Evolutionary conservation across 352 stramenopile genomes (phyloP), one percentile per base, ranked within the genome.

Genomic region (Thalassiosira exigua): DNA sequence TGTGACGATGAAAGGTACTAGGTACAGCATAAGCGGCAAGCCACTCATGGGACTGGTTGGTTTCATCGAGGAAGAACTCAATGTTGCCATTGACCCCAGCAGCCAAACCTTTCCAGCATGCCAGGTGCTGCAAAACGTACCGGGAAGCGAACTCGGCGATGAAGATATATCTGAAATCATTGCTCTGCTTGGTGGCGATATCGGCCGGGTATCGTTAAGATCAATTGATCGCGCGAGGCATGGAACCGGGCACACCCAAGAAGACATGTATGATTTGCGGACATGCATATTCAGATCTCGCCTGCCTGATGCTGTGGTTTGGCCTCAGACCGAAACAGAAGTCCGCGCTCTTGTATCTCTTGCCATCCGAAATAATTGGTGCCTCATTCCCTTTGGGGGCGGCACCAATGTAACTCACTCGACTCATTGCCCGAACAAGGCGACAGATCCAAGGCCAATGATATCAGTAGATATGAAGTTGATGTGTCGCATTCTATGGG

Each of bases 351-450:
- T 98, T n/a, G 90, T 98, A 42, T 69, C 84, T 22, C 79, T 94
- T 33, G 94, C 94, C 1, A 88, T 81, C 26, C n/a, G 81, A 22
- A 75, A 93, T 33, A 75, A 82, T 51, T 92, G 96, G 73, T 98
- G 95, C 75, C 70, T 98, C 17, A 97, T 98, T 68, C 96, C 96
- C 0, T 97, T 96, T 88, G 96, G 96, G 61, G 96, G 96, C 53
- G 96, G 96, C 21, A 98, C 96, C 50, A 98, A 97, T 82, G 93
- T 92, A 24, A 94, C 69, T 54, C 82, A 91, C 64, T 87, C 91
- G 21, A 89, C 92, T 22, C 78, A 85, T 56, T 95, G 84, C 61
- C 87, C 89, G 24, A 53, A 44, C 3, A 81, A 86, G 36, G 64
- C 88, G 0, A 75, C 87, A 0, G 95, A 98, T 67, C 67, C 87